A percentile compares a stretch with the other conserved stretches of the same genome.
phyloP scores from a whole-genome alignment of 2,329 filamentous ascomycete species.

The Aspergillus glaucus region DNA sequence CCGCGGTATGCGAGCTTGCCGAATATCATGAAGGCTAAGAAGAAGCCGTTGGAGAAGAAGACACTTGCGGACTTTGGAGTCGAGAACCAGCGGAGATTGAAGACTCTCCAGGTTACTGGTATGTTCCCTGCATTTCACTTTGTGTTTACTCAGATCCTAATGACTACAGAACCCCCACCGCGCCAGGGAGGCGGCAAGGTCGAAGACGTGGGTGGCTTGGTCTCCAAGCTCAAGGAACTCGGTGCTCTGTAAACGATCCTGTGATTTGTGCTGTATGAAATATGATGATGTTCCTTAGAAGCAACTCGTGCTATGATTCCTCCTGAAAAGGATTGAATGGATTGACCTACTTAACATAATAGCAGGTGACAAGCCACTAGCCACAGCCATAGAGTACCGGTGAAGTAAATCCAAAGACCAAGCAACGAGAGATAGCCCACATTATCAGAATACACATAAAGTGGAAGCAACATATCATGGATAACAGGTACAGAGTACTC shows the following conservation, averaged over 20 bases:
- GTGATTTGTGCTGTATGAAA: background rate
- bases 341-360: too few relatives aligned
- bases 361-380: too few relatives aligned
- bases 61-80: constrained; percentile 75
- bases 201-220: constrained; percentile 91
- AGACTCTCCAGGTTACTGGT: constrained; percentile 84
- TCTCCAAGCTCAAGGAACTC: constrained; percentile 89
- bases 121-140: constrained; percentile 30
- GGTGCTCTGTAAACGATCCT: constrained; percentile 57
- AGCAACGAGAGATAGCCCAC: too few relatives aligned
- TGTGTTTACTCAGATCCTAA: constrained; percentile 6
- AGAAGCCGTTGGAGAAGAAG: constrained; percentile 96
- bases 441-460: too few relatives aligned
- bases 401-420: too few relatives aligned
- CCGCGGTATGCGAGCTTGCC: constrained; percentile 90
- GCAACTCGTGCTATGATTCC: too few relatives aligned
- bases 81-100: constrained; percentile 67
- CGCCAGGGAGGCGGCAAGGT: constrained; percentile 95
- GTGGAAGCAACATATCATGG: too few relatives aligned
- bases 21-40: constrained; percentile 99
- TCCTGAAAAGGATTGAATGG: too few relatives aligned
- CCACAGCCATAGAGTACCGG: too few relatives aligned
- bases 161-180: constrained; percentile 65
- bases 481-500: too few relatives aligned
- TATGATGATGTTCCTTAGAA: background rate